Evolutionary conservation across 345 rosid genomes (phyloP).

Genomic region (Populus simonii): DNA sequence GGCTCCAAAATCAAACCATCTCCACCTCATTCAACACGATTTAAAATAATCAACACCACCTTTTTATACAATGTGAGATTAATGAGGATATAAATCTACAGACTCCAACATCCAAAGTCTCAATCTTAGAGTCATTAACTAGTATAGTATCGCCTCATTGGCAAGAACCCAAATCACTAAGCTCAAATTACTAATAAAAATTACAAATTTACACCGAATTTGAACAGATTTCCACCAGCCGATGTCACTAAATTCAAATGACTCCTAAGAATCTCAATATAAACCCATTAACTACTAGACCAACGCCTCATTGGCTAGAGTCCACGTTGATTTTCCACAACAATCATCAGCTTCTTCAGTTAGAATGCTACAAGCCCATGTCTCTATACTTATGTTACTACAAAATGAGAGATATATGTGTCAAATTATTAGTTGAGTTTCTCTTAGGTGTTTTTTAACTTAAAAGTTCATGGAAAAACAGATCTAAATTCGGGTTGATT

Average conservation of each 20-base stretch:
- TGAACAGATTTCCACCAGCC: not conserved
- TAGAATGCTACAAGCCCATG: not conserved
- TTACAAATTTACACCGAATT: not conserved
- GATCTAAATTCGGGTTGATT: no score
- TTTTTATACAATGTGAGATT: not conserved
- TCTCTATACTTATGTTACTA: slow-evolving; percentile 17
- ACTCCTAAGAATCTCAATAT: not conserved
- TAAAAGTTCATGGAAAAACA: no score
- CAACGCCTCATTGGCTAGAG: not conserved
- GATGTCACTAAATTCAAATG: no score
- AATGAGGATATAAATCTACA: no score
- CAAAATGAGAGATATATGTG: no score
- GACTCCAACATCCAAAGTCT: not conserved
- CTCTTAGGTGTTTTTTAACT: no score
- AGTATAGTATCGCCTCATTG: not conserved
- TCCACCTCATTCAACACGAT: not conserved
- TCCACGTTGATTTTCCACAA: not conserved
- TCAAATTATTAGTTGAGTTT: no score
- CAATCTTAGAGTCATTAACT: not conserved
- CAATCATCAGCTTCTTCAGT: not conserved
- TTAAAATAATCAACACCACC: no score
- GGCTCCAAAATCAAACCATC: not conserved
- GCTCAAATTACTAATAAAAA: not conserved
- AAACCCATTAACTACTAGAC: not conserved
- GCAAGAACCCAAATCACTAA: not conserved